phyloP scores from a whole-genome alignment of 495 filamentous ascomycete genomes.

The Hypoxylon fragiforme region DNA sequence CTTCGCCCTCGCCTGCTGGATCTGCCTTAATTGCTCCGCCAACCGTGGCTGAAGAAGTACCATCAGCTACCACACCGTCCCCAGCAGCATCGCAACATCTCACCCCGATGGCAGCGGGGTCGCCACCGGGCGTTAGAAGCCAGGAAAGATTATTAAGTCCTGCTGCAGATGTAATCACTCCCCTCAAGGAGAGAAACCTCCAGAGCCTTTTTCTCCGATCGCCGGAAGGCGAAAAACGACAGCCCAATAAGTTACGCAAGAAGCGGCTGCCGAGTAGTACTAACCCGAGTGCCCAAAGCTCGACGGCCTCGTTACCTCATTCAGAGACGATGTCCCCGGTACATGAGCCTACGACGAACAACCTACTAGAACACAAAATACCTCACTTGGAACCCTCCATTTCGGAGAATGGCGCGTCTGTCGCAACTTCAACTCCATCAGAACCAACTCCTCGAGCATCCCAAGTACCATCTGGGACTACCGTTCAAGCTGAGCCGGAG shows the following conservation, averaged over 20 bases:
- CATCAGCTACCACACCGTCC: slow-evolving; percentile 20
- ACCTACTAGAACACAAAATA: slow-evolving; percentile 44
- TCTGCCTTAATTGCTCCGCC: slow-evolving; percentile 39
- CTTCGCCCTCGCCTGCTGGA: slow-evolving; percentile 32
- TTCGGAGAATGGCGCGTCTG: slow-evolving; percentile 27
- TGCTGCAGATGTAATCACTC: slow-evolving; percentile 58
- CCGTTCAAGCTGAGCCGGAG: slow-evolving; percentile 38
- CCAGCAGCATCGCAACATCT: slow-evolving; percentile 30
- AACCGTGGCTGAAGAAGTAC: slow-evolving; percentile 33
- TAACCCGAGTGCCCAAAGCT: slow-evolving; percentile 84
- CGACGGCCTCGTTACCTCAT: slow-evolving; percentile 69
- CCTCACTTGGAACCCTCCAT: slow-evolving; percentile 32
- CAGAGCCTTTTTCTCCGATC: slow-evolving; percentile 71
- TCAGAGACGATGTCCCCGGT: slow-evolving; percentile 44
- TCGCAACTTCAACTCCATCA: slow-evolving; percentile 37
- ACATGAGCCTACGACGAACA: slow-evolving; percentile 38
- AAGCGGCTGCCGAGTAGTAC: slow-evolving; percentile 72
- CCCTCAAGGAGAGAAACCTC: slow-evolving; percentile 68
- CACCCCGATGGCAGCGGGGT: slow-evolving; percentile 20
- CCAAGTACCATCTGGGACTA: slow-evolving; percentile 39
- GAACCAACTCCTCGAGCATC: slow-evolving; percentile 42
- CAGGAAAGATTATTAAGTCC: slow-evolving; percentile 52
- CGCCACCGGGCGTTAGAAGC: slow-evolving; percentile 43
- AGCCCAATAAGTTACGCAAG: slow-evolving; percentile 85
- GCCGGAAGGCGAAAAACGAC: slow-evolving; percentile 66